phyloP scores from a whole-genome alignment of 1,284 basidiomycete genomes.

The Phellopilus nigrolimitatus region DNA sequence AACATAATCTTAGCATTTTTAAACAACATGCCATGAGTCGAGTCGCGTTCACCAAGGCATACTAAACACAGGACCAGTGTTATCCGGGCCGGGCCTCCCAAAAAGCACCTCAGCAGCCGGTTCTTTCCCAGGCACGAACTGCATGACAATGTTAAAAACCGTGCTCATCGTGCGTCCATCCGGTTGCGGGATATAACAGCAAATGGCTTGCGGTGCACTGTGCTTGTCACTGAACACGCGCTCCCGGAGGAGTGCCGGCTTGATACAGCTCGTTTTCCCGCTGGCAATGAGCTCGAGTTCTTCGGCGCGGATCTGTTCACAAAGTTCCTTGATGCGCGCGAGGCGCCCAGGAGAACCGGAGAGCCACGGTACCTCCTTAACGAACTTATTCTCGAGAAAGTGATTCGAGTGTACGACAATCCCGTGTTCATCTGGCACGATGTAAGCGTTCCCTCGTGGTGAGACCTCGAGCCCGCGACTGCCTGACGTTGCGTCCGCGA shows the following conservation, averaged over 20 bases:
- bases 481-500: constrained; percentile 28
- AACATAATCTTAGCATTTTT: background rate
- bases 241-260: constrained; percentile 26
- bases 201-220: constrained; percentile 32
- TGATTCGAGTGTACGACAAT: constrained; percentile 34
- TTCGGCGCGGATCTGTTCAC: constrained; percentile 23
- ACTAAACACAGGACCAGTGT: constrained; percentile 24
- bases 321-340: constrained; percentile 27
- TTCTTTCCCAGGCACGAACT: constrained; percentile 26
- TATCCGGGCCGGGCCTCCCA: constrained; percentile 27
- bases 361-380: constrained; percentile 32
- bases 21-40: too few species aligned
- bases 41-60: constrained; percentile 30
- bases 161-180: constrained; percentile 27
- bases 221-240: constrained; percentile 30
- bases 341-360: constrained; percentile 30
- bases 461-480: constrained; percentile 31
- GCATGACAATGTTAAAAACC: constrained; percentile 35
- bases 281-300: too few species aligned
- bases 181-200: constrained; percentile 26
- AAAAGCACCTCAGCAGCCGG: constrained; percentile 32
- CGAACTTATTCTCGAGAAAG: constrained; percentile 31
- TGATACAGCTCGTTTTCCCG: constrained; percentile 21
- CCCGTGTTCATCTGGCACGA: constrained; percentile 28
- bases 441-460: constrained; percentile 27